These are phyloP conservation scores for Ramularia endophylla DNA, from an alignment of 2,329 filamentous ascomycete species.

Conservation along the genomic window DNA sequence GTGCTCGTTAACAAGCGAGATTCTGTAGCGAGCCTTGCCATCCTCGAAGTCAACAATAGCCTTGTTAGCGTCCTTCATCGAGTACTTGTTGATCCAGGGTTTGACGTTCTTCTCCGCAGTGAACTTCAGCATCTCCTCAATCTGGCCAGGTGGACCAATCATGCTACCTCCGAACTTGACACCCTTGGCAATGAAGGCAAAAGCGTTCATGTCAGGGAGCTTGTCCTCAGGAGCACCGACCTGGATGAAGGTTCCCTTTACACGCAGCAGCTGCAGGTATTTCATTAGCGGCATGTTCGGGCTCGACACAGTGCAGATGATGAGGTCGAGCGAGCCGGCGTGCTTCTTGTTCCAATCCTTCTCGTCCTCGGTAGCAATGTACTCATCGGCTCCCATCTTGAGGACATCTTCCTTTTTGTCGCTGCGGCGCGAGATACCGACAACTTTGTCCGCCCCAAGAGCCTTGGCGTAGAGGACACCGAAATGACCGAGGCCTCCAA, in stretches of 20 bases:
- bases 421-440: conserved; percentile 56
- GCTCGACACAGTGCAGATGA: conserved; percentile 52
- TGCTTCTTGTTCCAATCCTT: conserved; percentile 54
- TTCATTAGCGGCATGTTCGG: conserved; percentile 57
- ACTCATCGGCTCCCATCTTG: conserved; percentile 55
- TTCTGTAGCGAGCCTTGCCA: conserved; percentile 46
- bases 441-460: conserved; percentile 59
- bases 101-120: conserved; percentile 53
- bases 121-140: conserved; percentile 55
- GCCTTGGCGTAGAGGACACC: conserved; percentile 65
- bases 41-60: conserved; percentile 51
- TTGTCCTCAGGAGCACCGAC: conserved; percentile 59
- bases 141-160: conserved; percentile 51
- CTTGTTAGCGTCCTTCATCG: conserved; percentile 55
- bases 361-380: conserved; percentile 54
- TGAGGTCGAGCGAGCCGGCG: conserved; percentile 48
- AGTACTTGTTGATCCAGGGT: conserved; percentile 56
- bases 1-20: conserved; percentile 23
- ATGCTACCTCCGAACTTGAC: conserved; percentile 39
- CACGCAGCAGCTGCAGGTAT: conserved; percentile 56
- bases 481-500: conserved; percentile 54
- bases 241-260: conserved; percentile 57
- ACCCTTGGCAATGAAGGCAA: conserved; percentile 52
- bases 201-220: conserved; percentile 54
- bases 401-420: conserved; percentile 54